These are phyloP conservation scores for Obelidium mucronatum DNA, from an alignment of 192 early-diverging fungal genomes.

Conservation along the genomic window DNA sequence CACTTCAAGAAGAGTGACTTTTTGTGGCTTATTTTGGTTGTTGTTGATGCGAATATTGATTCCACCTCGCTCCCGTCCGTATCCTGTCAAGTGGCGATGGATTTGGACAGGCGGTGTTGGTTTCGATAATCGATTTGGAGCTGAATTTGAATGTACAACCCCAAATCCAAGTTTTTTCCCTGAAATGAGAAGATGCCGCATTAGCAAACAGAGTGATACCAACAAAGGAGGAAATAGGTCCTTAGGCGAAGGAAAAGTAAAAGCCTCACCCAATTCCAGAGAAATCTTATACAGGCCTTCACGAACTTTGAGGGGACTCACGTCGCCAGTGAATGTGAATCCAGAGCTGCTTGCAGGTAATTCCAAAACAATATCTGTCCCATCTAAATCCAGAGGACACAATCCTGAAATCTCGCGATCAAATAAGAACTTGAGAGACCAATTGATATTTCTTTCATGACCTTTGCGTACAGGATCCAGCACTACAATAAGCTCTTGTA, in stretches of 20 bases:
- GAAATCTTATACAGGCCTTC: conserved; percentile 9
- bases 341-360: conserved; percentile 26
- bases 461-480: conserved; percentile 72
- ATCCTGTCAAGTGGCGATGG: conserved; percentile 57
- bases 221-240: neutral
- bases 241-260: neutral
- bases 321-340: neutral
- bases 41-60: conserved; percentile 73
- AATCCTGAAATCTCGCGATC: conserved; percentile 48
- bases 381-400: conserved; percentile 57
- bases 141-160: neutral
- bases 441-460: conserved; percentile 23
- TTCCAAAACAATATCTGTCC: conserved; percentile 44
- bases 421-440: conserved; percentile 58
- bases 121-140: neutral
- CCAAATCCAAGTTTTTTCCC: conserved; percentile 6
- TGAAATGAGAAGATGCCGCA: neutral
- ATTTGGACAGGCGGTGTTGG: conserved; percentile 3
- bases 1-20: conserved; percentile 74
- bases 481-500: conserved; percentile 81
- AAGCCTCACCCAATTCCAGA: conserved; percentile 16
- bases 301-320: neutral
- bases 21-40: conserved; percentile 45
- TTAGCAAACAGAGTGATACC: neutral
- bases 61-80: conserved; percentile 87